Conservation (phyloP, 495 filamentous ascomycete species). For the Trichoderma reesei region DNA sequence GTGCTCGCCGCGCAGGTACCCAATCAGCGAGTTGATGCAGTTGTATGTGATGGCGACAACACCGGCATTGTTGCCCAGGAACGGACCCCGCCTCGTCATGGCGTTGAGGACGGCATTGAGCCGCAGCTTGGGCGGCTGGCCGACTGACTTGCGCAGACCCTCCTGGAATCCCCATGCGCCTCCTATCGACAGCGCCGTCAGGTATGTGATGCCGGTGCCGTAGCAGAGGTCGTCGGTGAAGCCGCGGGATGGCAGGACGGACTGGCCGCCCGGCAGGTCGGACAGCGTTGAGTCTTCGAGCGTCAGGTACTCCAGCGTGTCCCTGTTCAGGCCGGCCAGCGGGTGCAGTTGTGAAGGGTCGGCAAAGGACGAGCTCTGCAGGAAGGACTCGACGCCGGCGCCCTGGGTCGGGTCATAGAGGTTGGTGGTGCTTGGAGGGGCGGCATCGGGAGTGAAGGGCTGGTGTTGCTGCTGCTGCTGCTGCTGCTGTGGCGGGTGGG, state of each 20-base stretch:
- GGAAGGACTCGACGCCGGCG: constrained; percentile 75
- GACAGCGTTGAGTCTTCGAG: constrained; percentile 89
- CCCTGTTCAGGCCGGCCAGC: constrained; percentile 85
- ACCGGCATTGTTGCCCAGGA: constrained; percentile 88
- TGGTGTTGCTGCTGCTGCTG: constrained; percentile 32
- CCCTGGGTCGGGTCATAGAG: constrained; percentile 56
- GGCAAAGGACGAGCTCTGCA: constrained; percentile 55
- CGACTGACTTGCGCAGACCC: constrained; percentile 62
- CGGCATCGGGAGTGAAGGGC: constrained; percentile 20
- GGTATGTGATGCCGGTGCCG: constrained; percentile 88
- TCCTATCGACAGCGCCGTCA: constrained; percentile 74
- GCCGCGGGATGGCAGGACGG: constrained; percentile 83
- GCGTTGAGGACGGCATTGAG: constrained; percentile 91
- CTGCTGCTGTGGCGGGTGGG: constrained; percentile 36
- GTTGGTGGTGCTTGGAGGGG: constrained; percentile 19
- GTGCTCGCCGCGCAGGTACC: constrained; percentile 78
- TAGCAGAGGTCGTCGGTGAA: constrained; percentile 99
- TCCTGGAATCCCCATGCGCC: constrained; percentile 87
- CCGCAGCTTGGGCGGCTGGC: constrained; percentile 77
- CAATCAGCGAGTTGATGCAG: constrained; percentile 83
- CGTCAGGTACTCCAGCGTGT: constrained; percentile 83
- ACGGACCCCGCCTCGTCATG: constrained; percentile 86
- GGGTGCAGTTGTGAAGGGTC: constrained; percentile 87
- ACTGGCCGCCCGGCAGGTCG: constrained; percentile 74
- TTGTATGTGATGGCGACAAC: constrained; percentile 94